Conservation (phyloP, 202 grass and related monocot genomes). For the Digitaria exilis region DNA sequence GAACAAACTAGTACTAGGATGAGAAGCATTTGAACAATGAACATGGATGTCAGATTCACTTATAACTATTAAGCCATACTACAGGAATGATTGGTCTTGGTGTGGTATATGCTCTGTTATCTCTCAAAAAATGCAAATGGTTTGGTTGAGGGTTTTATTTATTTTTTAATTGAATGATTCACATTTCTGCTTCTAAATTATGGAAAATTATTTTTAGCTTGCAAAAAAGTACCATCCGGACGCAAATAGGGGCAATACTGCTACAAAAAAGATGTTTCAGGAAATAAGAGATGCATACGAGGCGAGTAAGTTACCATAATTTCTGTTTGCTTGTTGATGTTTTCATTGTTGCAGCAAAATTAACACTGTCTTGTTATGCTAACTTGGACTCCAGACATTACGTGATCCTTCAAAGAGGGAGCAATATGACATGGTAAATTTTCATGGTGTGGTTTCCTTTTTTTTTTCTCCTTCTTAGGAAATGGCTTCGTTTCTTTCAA, state of each 20-base stretch:
- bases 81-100: conserved; percentile 7
- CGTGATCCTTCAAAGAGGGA: conserved; percentile 79
- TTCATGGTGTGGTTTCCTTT: conserved; percentile 9
- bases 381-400: conserved; percentile 63
- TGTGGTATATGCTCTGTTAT: neutral
- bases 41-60: neutral
- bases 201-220: conserved; percentile 50
- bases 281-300: conserved; percentile 97
- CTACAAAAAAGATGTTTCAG: conserved; percentile 85
- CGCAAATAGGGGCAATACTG: conserved; percentile 70
- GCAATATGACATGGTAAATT: conserved; percentile 85
- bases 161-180: conserved; percentile 29
- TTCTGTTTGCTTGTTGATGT: conserved; percentile 29
- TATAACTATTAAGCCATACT: conserved; percentile 3
- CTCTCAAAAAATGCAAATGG: neutral
- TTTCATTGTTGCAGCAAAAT: conserved; percentile 21
- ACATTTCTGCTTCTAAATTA: conserved; percentile 30
- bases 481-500: conserved; percentile 27
- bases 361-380: conserved; percentile 40
- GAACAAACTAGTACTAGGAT: conserved; percentile 29
- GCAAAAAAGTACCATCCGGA: conserved; percentile 98
- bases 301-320: conserved; percentile 60
- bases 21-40: conserved; percentile 26
- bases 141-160: conserved; percentile 3
- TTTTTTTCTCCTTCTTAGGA: neutral